Base-by-base conservation (phyloP, 78 protist species). In the Planoprotostelium fungivorum region DNA sequence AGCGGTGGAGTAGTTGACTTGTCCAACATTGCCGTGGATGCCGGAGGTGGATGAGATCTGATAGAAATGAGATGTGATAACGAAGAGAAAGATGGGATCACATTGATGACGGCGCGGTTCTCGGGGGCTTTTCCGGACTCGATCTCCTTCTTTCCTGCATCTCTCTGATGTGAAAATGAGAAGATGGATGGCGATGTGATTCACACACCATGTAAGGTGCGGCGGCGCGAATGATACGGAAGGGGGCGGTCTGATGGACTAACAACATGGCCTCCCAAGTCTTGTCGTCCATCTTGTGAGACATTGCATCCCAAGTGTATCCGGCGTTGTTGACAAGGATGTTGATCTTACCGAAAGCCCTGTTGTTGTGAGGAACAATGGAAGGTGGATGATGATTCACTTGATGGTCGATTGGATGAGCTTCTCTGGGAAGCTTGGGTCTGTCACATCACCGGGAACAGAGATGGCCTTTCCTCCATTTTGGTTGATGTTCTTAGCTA, bases 21-120 rank as follows among this genome's bases (percentile, higher is more conserved):
- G 93, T 0, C 93, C 93, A 0, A 88, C 84, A 35, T 91, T 91
- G 28, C 93, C 93, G 9, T 91, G 93, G 73, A 91, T 35, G 1
- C 93, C 93, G 0, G 88, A 84, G 25, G 90, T 91, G 5, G 89
- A 86, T 1, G 38, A 34, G 35, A 91, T 87, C 35, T 87, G 34
- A 87, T 25, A 10, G 83, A 39, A 39, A 87, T 39, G 29, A 87
- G 34, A 1, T 36, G 9, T 16, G 34, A 38, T 16, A 39, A 23
- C 25, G 23, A 34, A 1, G 1, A 87, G 29, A 10, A 39, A 16
- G 36, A 87, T 10, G 34, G n/a, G 10, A 5, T 87, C 34, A 36
- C 83, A 1, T 91, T 91, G 34, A 88, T 35, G 88, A 88, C 51
- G 88, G 83, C 25, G 0, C 88, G 87, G 29, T 88, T 85, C 1